Percentiles rank a stretch among this genome's conserved stretches.
These are phyloP conservation scores for Wallacemonas sp. DNA, from an alignment of 208 protist species.

Conservation along the genomic window DNA sequence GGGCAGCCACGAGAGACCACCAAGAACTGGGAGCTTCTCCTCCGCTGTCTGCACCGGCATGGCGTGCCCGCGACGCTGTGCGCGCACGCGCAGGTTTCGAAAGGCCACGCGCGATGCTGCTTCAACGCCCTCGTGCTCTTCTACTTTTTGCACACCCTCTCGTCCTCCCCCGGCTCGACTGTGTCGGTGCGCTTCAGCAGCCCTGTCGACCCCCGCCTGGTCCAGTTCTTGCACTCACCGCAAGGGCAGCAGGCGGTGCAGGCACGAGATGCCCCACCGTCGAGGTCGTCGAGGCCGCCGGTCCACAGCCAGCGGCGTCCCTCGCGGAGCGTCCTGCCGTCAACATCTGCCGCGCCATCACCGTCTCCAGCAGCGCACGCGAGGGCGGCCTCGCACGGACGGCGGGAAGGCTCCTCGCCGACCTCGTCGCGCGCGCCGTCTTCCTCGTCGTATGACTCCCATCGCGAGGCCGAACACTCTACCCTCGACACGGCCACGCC, in stretches of 20 bases:
- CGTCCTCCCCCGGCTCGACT: conserved; percentile 20
- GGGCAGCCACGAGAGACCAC: conserved; percentile 29
- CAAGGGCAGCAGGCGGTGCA: conserved; percentile 45
- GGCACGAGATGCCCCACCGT: not conserved
- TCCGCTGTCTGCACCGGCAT: conserved; percentile 30
- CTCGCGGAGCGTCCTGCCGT: not conserved
- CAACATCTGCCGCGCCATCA: too few species aligned
- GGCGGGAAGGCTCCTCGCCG: too few species aligned
- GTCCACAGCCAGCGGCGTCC: not conserved
- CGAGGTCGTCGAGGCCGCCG: not conserved
- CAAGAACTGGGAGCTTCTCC: conserved; percentile 60
- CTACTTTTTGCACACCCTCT: conserved; percentile 60
- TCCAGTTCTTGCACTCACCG: conserved; percentile 63
- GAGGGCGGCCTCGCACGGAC: too few species aligned
- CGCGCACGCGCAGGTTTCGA: conserved; percentile 39
- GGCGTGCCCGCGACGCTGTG: conserved; percentile 49
- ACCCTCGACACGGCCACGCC: too few species aligned
- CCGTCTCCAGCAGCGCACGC: too few species aligned
- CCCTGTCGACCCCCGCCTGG: conserved; percentile 55
- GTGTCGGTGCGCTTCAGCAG: conserved; percentile 66
- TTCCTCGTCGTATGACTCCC: too few species aligned
- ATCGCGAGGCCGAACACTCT: too few species aligned
- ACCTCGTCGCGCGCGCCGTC: too few species aligned
- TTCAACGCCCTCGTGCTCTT: conserved; percentile 75
- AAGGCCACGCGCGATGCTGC: conserved; percentile 51